Percentiles rank a stretch among this genome's conserved stretches.
These are phyloP conservation scores for Boletus vermiculosoides DNA, from an alignment of 768 basidiomycete genomes.

Conservation along the genomic window DNA sequence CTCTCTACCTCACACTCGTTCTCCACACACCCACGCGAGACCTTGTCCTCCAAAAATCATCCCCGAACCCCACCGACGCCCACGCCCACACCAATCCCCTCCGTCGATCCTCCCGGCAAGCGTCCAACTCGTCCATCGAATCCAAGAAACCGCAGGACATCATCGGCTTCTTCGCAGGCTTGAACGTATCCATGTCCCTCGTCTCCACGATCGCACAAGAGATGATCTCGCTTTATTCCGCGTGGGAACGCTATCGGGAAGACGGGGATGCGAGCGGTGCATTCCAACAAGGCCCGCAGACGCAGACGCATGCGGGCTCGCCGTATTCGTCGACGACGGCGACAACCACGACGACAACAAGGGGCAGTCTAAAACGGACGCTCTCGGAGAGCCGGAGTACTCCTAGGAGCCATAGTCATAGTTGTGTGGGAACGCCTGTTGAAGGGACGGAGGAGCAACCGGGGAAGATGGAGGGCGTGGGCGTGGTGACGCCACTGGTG, in stretches of 20 bases:
- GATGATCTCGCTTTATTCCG: slow-evolving; percentile 83
- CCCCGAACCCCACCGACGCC: slow-evolving; percentile 10
- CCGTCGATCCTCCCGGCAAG: slow-evolving; percentile 57
- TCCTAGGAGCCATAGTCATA: slow-evolving; percentile 22
- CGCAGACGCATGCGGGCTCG: slow-evolving; percentile 10
- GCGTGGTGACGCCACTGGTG: slow-evolving; percentile 54
- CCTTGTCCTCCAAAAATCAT: slow-evolving; percentile 39
- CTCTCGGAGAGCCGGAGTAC: slow-evolving; percentile 20
- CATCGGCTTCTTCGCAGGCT: slow-evolving; percentile 76
- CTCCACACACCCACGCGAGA: slow-evolving; percentile 61
- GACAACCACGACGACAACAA: slow-evolving; percentile 4
- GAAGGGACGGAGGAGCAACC: slow-evolving; percentile 20
- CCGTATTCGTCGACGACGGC: slow-evolving; percentile 18
- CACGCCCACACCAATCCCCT: slow-evolving; percentile 39
- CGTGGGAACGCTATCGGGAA: slow-evolving; percentile 85
- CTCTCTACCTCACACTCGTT: slow-evolving; percentile 84
- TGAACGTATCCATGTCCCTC: slow-evolving; percentile 82
- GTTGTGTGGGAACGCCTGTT: slow-evolving; percentile 30
- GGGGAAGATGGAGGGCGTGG: slow-evolving; percentile 8
- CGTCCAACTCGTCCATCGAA: slow-evolving; percentile 29
- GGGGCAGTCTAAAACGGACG: slow-evolving; percentile 25
- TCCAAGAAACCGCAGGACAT: slow-evolving; percentile 56
- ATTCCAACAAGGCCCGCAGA: slow-evolving; percentile 9
- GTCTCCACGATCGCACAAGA: slow-evolving; percentile 87
- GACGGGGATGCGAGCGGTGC: slow-evolving; percentile 45